These are phyloP conservation scores for Madurella mycetomatis DNA, from an alignment of 2,329 filamentous ascomycete species.

Conservation along the genomic window DNA sequence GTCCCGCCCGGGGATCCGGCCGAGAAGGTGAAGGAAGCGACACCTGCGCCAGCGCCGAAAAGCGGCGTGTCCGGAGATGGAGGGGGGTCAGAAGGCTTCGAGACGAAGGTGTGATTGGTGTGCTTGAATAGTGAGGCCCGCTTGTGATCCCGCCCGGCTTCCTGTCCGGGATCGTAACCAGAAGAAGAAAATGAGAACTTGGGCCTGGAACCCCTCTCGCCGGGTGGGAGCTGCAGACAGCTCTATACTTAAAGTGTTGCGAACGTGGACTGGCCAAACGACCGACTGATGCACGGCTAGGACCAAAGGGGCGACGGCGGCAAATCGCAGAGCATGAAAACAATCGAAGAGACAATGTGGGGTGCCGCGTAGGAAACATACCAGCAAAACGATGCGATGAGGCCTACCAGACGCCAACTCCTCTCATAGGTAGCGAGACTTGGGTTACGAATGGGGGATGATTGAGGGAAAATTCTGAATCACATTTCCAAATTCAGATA, in stretches of 20 bases:
- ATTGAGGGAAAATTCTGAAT: too few species aligned
- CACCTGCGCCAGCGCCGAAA: neutral
- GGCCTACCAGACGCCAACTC: neutral
- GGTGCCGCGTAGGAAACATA: neutral
- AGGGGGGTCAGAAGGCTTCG: neutral
- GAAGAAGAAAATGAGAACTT: neutral
- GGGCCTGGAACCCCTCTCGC: neutral
- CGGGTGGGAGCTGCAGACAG: neutral
- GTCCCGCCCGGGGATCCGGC: neutral
- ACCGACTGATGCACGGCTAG: neutral
- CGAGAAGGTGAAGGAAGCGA: constrained; percentile 3
- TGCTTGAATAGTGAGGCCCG: constrained; percentile 9
- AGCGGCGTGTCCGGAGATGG: neutral
- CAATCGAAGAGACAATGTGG: neutral
- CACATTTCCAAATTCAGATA: neutral
- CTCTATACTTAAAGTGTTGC: neutral
- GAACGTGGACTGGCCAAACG: neutral
- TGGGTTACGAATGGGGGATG: too few species aligned
- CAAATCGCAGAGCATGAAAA: neutral
- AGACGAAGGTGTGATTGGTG: constrained; percentile 10
- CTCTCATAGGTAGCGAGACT: neutral
- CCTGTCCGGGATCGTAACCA: neutral
- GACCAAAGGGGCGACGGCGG: neutral
- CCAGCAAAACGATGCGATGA: constrained; percentile 1
- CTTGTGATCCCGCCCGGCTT: neutral